Base-by-base conservation (phyloP, 164 flowering plant genomes). In the Vitis rupestris region DNA sequence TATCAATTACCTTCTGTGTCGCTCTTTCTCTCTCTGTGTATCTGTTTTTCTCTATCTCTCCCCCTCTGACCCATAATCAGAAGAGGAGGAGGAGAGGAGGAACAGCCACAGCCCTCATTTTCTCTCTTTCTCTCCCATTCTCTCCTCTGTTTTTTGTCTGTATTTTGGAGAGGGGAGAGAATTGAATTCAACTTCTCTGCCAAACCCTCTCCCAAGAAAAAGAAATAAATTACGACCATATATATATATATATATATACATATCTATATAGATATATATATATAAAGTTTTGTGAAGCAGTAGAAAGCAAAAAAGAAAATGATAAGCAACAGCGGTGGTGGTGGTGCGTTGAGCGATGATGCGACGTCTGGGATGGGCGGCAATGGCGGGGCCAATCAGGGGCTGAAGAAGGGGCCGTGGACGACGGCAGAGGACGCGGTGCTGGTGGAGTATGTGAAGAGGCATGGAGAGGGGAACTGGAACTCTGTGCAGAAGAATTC, bases 401-500 rank as follows among this genome's bases (percentile, higher is more conserved):
- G 61, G 60, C 10, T 84, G 79, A 90, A 86, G 78, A 88, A 86
- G 67, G 92, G 93, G 61, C 96, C 96, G 27, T 90, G 96, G 96
- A 86, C 96, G 15, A 79, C 88, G 0, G 85, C 82, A n/a, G 96
- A 90, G 78, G 93, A 90, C 50, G 82, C 85, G 10, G 74, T 91
- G 0, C 66, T 91, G 70, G 72, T 83, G 61, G 97, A 89, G 61
- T 87, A 91, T 59, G 97, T 91, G 69, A 79, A 70, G 80, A 86
- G 73, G 44, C 79, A 91, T 27, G 97, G 97, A 0, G 97, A 91
- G 63, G 97, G 97, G 61, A 91, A 89, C 50, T 91, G 97, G 97
- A 91, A 91, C 58, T 82, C 90, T 1, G 90, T 91, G 59, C 90
- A 85, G 79, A 86, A 78, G 82, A 81, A 87, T 56, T 78, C 88